A percentile compares a stretch with the other conserved stretches of the same genome.
Evolutionary conservation across 2,329 filamentous ascomycete species (phyloP).

Genomic region (Hymenotorrendiella dingleyae): DNA sequence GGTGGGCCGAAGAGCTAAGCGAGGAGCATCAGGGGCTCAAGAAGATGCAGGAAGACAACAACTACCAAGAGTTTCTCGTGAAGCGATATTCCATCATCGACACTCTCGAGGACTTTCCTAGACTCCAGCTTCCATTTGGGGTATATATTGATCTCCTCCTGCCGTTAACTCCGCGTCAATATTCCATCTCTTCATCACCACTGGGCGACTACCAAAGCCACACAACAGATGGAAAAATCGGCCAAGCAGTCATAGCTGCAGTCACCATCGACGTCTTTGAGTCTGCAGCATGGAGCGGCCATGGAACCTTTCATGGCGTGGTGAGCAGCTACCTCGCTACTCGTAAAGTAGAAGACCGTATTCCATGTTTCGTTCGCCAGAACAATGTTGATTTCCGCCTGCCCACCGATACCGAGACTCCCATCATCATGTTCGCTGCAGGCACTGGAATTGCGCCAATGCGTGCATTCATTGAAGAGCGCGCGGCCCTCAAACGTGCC

Average conservation of each 20-base stretch:
- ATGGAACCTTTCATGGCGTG: conserved; percentile 36
- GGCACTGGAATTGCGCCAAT: conserved; percentile 40
- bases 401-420: conserved; percentile 23
- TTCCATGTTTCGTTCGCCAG: conserved; percentile 53
- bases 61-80: conserved; percentile 1
- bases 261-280: neutral
- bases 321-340: conserved; percentile 54
- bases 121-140: neutral
- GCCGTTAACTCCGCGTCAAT: neutral
- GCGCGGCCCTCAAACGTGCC: conserved; percentile 23
- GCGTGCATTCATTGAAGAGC: conserved; percentile 41
- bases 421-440: conserved; percentile 29
- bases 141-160: conserved; percentile 1
- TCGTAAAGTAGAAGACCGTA: neutral
- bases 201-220: neutral
- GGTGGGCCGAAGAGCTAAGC: neutral
- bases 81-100: conserved; percentile 3
- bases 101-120: neutral
- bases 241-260: neutral
- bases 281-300: neutral
- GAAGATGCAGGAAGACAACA: neutral
- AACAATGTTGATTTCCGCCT: conserved; percentile 20
- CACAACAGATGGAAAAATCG: neutral
- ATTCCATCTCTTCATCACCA: conserved; percentile 4
- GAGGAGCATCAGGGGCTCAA: neutral